phyloP scores from a whole-genome alignment of 139 green algal genomes.

The Micromonas commoda region DNA sequence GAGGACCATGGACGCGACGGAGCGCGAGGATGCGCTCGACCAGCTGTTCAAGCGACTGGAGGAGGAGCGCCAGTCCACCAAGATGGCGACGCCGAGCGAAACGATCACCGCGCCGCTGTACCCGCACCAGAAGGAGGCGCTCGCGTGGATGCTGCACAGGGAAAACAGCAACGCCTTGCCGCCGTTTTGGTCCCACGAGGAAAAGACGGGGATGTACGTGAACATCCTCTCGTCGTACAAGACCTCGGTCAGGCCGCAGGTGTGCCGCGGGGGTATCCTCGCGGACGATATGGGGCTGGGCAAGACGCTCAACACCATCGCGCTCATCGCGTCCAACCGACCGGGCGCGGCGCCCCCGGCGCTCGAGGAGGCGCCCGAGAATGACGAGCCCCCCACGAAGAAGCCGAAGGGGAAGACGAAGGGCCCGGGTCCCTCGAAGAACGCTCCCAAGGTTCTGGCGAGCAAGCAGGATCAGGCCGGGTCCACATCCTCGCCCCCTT shows the following conservation, averaged over 20 bases:
- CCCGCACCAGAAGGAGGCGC: neutral
- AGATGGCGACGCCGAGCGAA: neutral
- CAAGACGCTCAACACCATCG: constrained; percentile 61
- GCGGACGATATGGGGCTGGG: constrained; percentile 48
- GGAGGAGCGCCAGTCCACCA: neutral
- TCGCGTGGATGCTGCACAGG: constrained; percentile 10
- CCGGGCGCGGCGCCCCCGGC: neutral
- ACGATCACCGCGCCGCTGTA: neutral
- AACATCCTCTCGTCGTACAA: neutral
- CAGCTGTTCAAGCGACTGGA: neutral
- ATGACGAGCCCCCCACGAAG: neutral
- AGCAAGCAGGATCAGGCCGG: neutral
- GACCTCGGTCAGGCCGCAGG: constrained; percentile 23
- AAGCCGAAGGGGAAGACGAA: neutral
- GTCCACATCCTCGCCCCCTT: constrained; percentile 11
- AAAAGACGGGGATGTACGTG: neutral
- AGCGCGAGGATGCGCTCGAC: neutral
- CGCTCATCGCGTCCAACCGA: constrained; percentile 41
- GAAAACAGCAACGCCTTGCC: neutral
- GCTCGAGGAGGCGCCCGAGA: neutral
- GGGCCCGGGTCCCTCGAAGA: neutral
- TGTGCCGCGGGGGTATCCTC: constrained; percentile 21
- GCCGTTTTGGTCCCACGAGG: constrained; percentile 1
- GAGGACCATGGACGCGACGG: too few relatives aligned
- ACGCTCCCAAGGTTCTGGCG: neutral